Conservation (phyloP, 2,329 filamentous ascomycete genomes). For the Metarhizium sp. region DNA sequence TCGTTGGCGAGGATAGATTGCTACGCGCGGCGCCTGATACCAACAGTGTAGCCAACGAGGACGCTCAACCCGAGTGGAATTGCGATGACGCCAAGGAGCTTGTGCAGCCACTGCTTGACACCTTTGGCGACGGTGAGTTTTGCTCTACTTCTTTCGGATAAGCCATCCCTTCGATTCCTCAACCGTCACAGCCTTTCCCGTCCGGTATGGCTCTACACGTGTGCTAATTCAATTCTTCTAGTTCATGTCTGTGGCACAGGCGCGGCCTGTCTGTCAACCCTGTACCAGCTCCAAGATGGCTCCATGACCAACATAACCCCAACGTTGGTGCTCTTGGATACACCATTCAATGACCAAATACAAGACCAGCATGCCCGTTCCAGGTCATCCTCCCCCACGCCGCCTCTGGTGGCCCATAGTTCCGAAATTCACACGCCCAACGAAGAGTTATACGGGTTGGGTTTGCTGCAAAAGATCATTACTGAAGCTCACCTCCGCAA, state of each 20-base stretch:
- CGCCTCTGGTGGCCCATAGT: slow-evolving; percentile 23
- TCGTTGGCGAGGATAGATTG: slow-evolving; percentile 36
- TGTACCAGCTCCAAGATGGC: slow-evolving; percentile 43
- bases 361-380: slow-evolving; percentile 23
- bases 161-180: not conserved
- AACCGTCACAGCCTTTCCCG: not conserved
- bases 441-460: slow-evolving; percentile 45
- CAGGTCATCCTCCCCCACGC: slow-evolving; percentile 36
- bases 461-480: slow-evolving; percentile 45
- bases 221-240: slow-evolving; percentile 20
- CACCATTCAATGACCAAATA: slow-evolving; percentile 39
- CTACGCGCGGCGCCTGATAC: slow-evolving; percentile 21
- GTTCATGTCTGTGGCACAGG: slow-evolving; percentile 47
- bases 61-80: slow-evolving; percentile 18
- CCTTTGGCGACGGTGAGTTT: slow-evolving; percentile 42
- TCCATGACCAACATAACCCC: slow-evolving; percentile 44
- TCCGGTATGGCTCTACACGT: not conserved
- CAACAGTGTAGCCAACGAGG: not conserved
- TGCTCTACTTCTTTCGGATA: not conserved
- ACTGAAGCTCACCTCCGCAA: slow-evolving; percentile 48
- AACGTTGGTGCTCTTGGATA: slow-evolving; percentile 48
- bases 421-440: slow-evolving; percentile 31
- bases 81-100: slow-evolving; percentile 35
- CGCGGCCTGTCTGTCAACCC: slow-evolving; percentile 40
- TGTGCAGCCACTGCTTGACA: slow-evolving; percentile 39